Evolutionary conservation across 768 basidiomycete genomes (phyloP).

Genomic region (Xanthoconium stramineum): DNA sequence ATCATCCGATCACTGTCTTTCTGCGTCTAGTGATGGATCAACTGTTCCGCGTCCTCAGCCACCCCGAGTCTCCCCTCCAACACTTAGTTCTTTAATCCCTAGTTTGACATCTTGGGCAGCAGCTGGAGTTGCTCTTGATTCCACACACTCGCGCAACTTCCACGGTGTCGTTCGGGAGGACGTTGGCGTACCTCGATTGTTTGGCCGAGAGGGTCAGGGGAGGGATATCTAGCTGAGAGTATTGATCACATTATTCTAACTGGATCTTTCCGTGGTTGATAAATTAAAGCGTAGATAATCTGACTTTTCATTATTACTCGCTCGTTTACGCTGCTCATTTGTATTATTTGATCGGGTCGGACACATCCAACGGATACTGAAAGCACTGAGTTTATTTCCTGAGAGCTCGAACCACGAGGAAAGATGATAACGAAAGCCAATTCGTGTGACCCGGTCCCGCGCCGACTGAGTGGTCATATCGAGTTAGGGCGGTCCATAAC

Average conservation of each 20-base stretch:
- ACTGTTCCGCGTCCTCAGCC: slow-evolving; percentile 19
- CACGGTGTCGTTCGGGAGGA: slow-evolving; percentile 17
- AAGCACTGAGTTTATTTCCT: not conserved
- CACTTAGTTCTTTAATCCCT: slow-evolving; percentile 30
- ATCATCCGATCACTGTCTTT: not conserved
- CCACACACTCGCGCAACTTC: slow-evolving; percentile 9
- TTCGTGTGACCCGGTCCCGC: too few relatives aligned
- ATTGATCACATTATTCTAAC: not conserved
- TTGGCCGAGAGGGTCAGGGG: slow-evolving; percentile 24
- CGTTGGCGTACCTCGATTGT: slow-evolving; percentile 20
- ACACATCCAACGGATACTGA: not conserved
- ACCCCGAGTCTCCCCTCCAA: slow-evolving; percentile 21
- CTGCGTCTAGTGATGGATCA: not conserved
- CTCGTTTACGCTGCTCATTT: slow-evolving; percentile 2
- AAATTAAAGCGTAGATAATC: not conserved
- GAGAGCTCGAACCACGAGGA: not conserved
- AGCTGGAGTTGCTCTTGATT: slow-evolving; percentile 22
- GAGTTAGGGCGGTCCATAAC: too few relatives aligned
- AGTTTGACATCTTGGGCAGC: slow-evolving; percentile 35
- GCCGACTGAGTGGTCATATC: too few relatives aligned
- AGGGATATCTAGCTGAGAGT: slow-evolving; percentile 21
- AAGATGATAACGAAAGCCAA: too few relatives aligned
- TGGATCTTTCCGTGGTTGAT: not conserved
- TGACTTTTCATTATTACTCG: slow-evolving; percentile 1
- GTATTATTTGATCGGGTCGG: slow-evolving; percentile 15